phyloP scores from a whole-genome alignment of 345 rosid species.

The Eucalyptus melliodora region DNA sequence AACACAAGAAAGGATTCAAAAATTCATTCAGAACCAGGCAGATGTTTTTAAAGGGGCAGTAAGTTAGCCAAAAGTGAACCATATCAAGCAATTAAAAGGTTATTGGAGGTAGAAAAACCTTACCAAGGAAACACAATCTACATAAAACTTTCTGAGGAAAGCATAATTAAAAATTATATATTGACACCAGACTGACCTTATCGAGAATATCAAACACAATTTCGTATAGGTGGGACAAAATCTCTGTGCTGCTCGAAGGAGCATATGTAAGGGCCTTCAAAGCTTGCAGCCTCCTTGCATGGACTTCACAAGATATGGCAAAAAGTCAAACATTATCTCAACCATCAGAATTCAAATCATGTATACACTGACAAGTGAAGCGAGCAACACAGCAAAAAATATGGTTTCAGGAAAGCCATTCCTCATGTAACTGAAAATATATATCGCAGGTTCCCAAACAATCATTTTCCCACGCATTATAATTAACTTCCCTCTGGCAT shows the following conservation, averaged over 20 bases:
- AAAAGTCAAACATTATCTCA: slow-evolving; percentile 6
- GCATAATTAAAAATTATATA: background rate
- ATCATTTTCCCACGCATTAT: background rate
- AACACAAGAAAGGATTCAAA: background rate
- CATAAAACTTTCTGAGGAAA: background rate
- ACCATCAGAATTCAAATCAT: background rate
- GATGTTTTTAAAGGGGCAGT: background rate
- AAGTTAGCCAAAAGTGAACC: background rate
- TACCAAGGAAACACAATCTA: background rate
- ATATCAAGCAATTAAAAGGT: background rate
- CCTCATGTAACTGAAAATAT: background rate
- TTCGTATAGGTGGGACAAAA: slow-evolving; percentile 73
- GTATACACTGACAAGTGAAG: background rate
- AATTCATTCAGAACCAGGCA: background rate
- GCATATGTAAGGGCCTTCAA: slow-evolving; percentile 94
- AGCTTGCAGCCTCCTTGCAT: slow-evolving; percentile 95
- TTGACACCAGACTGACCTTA: slow-evolving; percentile 34
- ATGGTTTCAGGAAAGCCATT: background rate
- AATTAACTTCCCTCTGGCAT: background rate
- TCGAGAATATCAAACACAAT: slow-evolving; percentile 93
- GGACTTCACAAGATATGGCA: slow-evolving; percentile 43
- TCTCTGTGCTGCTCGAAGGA: slow-evolving; percentile 73
- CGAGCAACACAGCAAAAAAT: background rate
- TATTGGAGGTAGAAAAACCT: background rate
- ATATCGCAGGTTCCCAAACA: background rate